Conservation (phyloP, 1,284 basidiomycete genomes). For the Ceratobasidium sp. region DNA sequence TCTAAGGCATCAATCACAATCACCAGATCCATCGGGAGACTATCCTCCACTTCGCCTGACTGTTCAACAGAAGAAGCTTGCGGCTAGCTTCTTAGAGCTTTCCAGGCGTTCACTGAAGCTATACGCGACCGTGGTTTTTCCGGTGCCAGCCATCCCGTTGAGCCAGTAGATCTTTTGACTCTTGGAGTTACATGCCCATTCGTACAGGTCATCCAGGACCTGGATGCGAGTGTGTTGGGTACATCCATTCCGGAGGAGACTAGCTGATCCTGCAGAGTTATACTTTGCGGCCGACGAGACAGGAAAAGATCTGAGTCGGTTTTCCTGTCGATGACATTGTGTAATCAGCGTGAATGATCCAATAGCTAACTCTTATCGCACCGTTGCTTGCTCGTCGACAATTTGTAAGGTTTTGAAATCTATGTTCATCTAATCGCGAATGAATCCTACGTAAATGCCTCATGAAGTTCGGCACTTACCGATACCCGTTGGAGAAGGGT, state of each 20-base stretch:
- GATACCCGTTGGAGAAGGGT: too few species aligned
- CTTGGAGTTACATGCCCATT: background rate
- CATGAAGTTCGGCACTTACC: too few species aligned
- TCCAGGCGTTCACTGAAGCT: conserved; percentile 3
- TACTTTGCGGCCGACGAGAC: too few species aligned
- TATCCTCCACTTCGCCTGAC: background rate
- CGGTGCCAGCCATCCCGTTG: background rate
- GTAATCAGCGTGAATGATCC: too few species aligned
- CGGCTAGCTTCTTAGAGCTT: background rate
- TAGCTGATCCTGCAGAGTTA: background rate
- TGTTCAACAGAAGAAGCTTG: conserved; percentile 23
- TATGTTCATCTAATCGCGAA: too few species aligned
- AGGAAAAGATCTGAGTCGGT: too few species aligned
- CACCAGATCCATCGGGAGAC: background rate
- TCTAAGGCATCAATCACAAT: background rate
- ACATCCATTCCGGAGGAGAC: conserved; percentile 3
- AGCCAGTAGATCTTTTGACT: conserved; percentile 24
- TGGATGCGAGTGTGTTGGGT: background rate
- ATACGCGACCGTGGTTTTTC: conserved; percentile 23
- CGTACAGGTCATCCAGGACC: background rate
- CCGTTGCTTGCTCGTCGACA: too few species aligned
- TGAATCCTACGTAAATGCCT: too few species aligned
- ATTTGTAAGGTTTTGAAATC: conserved; percentile 19
- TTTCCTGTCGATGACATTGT: too few species aligned
- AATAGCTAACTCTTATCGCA: too few species aligned